Percentiles rank a stretch among this genome's conserved stretches.
phyloP scores from a whole-genome alignment of 1,284 basidiomycete genomes.

The Spongispora temasekensis region DNA sequence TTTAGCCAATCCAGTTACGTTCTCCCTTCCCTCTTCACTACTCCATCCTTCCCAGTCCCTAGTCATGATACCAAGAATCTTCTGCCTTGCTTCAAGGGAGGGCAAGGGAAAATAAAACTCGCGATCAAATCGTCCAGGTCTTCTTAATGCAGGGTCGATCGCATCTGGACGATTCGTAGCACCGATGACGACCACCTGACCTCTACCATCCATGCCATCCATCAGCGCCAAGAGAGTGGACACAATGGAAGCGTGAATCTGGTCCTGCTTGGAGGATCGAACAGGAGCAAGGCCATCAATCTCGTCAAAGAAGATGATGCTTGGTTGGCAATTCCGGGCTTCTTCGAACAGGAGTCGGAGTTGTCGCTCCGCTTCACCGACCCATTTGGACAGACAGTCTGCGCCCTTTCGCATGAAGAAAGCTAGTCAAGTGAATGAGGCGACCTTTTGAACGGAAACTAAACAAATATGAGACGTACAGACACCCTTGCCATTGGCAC shows the following conservation, averaged over 20 bases:
- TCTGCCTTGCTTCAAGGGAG: conserved; percentile 79
- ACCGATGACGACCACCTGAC: conserved; percentile 97
- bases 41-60: conserved; percentile 88
- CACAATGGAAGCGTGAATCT: conserved; percentile 98
- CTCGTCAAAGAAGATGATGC: conserved; percentile 97
- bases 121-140: conserved; percentile 95
- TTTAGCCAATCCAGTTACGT: conserved; percentile 76
- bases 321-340: conserved; percentile 89
- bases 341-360: conserved; percentile 96
- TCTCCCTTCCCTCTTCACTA: conserved; percentile 53
- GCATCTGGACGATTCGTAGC: conserved; percentile 98
- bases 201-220: conserved; percentile 99
- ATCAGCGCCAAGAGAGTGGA: conserved; percentile 95
- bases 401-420: conserved; percentile 99
- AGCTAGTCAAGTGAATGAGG: conserved; percentile 47
- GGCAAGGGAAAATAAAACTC: conserved; percentile 99
- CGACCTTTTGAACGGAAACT: neutral
- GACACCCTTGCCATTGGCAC: conserved; percentile 87
- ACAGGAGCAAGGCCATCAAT: conserved; percentile 99
- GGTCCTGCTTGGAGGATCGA: conserved; percentile 96
- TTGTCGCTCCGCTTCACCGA: conserved; percentile 98
- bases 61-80: conserved; percentile 93
- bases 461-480: conserved; percentile 50
- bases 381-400: conserved; percentile 98
- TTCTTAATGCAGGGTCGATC: conserved; percentile 91